A percentile compares a stretch with the other conserved stretches of the same genome.
phyloP scores from a whole-genome alignment of 2,329 filamentous ascomycete species.

The Lachnellula hyalina region DNA sequence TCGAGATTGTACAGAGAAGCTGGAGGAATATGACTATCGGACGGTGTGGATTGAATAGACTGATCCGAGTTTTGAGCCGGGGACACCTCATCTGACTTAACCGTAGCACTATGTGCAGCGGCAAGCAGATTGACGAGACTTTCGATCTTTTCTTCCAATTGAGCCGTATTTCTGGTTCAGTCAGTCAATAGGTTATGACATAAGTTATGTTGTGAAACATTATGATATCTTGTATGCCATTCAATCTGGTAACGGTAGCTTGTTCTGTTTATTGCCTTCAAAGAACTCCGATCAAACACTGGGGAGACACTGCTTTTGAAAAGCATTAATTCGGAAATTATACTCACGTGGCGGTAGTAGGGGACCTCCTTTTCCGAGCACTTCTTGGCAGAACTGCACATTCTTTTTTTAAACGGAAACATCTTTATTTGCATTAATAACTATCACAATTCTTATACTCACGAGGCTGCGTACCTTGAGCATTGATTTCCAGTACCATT shows the following conservation, averaged over 20 bases:
- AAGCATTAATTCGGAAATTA: not conserved
- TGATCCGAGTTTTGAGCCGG: constrained; percentile 3
- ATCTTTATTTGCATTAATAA: constrained; percentile 8
- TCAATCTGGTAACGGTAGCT: not conserved
- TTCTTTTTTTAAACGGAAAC: constrained; percentile 20
- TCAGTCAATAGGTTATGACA: not conserved
- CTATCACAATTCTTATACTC: not conserved
- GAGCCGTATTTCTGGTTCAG: constrained; percentile 10
- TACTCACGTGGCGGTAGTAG: constrained; percentile 17
- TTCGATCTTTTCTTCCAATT: constrained; percentile 22
- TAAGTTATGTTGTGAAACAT: no score
- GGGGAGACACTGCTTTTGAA: no score
- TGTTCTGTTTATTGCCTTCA: not conserved
- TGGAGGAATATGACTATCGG: not conserved
- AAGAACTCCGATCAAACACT: not conserved
- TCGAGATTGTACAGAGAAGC: not conserved
- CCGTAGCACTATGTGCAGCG: constrained; percentile 6
- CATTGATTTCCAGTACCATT: constrained; percentile 7
- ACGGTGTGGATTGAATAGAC: not conserved
- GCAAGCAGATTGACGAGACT: constrained; percentile 22
- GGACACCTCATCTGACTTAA: constrained; percentile 2
- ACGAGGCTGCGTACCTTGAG: constrained; percentile 11
- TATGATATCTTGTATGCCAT: not conserved
- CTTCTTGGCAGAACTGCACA: constrained; percentile 13
- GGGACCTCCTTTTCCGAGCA: constrained; percentile 18